Conservation (phyloP, 2,329 filamentous ascomycete species). For the Penicillium nordicum region DNA sequence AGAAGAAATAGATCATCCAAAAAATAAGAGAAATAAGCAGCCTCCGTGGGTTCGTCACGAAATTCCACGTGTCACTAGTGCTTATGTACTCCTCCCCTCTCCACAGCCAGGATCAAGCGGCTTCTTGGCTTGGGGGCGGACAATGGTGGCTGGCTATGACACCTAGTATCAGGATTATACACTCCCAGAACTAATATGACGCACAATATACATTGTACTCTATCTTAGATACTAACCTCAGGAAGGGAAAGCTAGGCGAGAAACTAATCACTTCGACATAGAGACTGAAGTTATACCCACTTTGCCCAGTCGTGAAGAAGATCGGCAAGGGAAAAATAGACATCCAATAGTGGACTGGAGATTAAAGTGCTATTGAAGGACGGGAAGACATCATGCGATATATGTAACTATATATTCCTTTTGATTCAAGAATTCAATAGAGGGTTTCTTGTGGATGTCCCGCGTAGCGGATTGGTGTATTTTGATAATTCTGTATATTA, state of each 20-base stretch:
- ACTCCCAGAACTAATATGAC: neutral
- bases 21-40: neutral
- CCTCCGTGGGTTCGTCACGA: conserved; percentile 3
- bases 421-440: neutral
- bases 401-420: too few species aligned
- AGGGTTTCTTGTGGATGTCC: neutral
- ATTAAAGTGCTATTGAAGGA: neutral
- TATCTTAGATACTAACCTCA: neutral
- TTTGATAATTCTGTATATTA: neutral
- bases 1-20: neutral
- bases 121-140: neutral
- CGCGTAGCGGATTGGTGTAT: neutral
- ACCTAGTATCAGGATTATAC: neutral
- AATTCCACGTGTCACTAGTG: conserved; percentile 11
- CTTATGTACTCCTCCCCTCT: neutral
- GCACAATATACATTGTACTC: neutral
- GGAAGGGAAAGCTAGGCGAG: neutral
- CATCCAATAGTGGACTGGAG: neutral
- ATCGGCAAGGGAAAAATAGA: neutral
- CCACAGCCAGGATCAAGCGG: neutral
- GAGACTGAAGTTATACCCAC: neutral
- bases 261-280: neutral
- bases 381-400: neutral
- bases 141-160: neutral
- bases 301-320: conserved; percentile 3